A percentile compares a stretch with the other conserved stretches of the same genome.
These are phyloP conservation scores for Saitozyma sp. DNA, from an alignment of 768 basidiomycete genomes.

Conservation along the genomic window DNA sequence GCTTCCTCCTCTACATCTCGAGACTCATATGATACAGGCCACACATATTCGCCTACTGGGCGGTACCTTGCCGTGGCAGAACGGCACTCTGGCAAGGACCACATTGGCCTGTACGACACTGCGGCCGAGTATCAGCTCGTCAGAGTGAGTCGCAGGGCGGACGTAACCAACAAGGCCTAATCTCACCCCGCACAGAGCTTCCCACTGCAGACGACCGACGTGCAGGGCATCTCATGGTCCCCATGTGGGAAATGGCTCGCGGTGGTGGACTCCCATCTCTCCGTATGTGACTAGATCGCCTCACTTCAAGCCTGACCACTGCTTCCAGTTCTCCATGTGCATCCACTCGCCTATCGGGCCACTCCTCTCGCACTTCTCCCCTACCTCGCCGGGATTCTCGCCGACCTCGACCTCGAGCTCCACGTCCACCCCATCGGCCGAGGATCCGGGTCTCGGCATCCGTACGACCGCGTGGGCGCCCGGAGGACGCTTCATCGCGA, in stretches of 20 bases:
- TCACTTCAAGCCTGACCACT: background rate
- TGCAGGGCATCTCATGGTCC: slow-evolving; percentile 49
- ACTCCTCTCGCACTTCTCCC: slow-evolving; percentile 38
- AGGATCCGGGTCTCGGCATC: slow-evolving; percentile 82
- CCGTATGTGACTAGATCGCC: slow-evolving; percentile 31
- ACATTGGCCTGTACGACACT: slow-evolving; percentile 76
- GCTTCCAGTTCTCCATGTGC: slow-evolving; percentile 47
- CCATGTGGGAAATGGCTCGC: slow-evolving; percentile 53
- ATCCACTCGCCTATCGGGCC: slow-evolving; percentile 51
- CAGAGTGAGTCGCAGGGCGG: slow-evolving; percentile 26
- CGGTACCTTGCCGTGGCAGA: slow-evolving; percentile 84
- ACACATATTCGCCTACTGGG: slow-evolving; percentile 60
- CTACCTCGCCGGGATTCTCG: slow-evolving; percentile 30
- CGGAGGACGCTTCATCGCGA: slow-evolving; percentile 72
- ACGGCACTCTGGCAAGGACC: slow-evolving; percentile 85
- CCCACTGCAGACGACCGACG: slow-evolving; percentile 67
- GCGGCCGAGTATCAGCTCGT: slow-evolving; percentile 30
- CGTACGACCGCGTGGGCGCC: slow-evolving; percentile 82
- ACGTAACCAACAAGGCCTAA: background rate
- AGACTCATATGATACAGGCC: slow-evolving; percentile 18
- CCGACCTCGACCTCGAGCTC: slow-evolving; percentile 1
- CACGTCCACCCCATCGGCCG: background rate
- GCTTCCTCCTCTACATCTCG: background rate
- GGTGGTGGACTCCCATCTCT: slow-evolving; percentile 46
- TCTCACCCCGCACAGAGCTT: slow-evolving; percentile 64